These are phyloP conservation scores for Tylopilus sp. DNA, from an alignment of 1,284 basidiomycete genomes.

Conservation along the genomic window DNA sequence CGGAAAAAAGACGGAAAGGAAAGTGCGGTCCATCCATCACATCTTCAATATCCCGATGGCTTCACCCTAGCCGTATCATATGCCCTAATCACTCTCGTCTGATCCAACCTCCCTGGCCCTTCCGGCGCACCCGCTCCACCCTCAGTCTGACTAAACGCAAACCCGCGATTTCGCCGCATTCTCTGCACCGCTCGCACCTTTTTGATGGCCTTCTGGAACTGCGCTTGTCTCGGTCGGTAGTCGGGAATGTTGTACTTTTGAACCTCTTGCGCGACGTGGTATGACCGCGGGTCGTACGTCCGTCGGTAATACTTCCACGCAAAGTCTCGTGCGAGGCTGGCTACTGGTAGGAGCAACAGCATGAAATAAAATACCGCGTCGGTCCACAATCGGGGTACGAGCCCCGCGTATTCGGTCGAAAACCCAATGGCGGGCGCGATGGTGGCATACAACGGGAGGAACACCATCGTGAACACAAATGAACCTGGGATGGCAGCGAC, in stretches of 20 bases:
- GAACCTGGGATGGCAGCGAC: conserved; percentile 96
- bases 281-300: conserved; percentile 86
- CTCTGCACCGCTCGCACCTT: conserved; percentile 95
- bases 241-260: conserved; percentile 98
- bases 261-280: conserved; percentile 96
- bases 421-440: conserved; percentile 81
- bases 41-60: conserved; percentile 62
- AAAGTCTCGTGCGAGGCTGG: conserved; percentile 90
- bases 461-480: conserved; percentile 91
- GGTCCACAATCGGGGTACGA: conserved; percentile 87
- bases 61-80: conserved; percentile 81
- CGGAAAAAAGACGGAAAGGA: too few species aligned
- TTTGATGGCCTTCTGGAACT: conserved; percentile 98
- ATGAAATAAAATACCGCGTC: conserved; percentile 88
- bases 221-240: conserved; percentile 95
- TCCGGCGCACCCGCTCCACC: conserved; percentile 67
- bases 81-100: conserved; percentile 80
- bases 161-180: conserved; percentile 90
- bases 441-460: conserved; percentile 87
- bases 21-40: too few species aligned
- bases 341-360: conserved; percentile 81
- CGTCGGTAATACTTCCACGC: conserved; percentile 96
- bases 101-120: conserved; percentile 45
- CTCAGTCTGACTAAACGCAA: conserved; percentile 96
- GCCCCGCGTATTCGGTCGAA: conserved; percentile 84